phyloP scores from a whole-genome alignment of 257 asterid species.

The Ilex aquifolium region DNA sequence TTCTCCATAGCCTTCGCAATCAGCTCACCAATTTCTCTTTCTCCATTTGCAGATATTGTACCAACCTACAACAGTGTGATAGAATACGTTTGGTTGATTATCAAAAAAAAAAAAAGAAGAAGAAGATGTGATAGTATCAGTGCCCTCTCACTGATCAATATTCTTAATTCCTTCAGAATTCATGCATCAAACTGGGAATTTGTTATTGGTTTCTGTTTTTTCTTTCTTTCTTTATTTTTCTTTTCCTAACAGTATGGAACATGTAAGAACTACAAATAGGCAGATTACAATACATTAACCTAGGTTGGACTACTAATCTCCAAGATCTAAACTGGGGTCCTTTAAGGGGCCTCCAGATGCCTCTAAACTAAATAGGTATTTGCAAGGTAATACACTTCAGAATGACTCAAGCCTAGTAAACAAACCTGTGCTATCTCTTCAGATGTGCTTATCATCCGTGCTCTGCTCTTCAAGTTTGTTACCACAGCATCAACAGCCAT shows the following conservation, averaged over 20 bases:
- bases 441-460: constrained; percentile 95
- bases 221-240: no score
- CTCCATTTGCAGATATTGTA: constrained; percentile 89
- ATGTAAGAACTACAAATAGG: no score
- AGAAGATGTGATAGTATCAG: neutral
- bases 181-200: no score
- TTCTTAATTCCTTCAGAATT: no score
- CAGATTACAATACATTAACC: no score
- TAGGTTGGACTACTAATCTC: no score
- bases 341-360: neutral
- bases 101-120: no score
- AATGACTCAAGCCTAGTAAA: neutral
- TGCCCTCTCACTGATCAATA: no score
- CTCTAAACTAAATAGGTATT: neutral
- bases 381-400: neutral
- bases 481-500: constrained; percentile 91
- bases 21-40: constrained; percentile 88
- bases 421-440: constrained; percentile 98
- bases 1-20: constrained; percentile 97
- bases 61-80: constrained; percentile 57
- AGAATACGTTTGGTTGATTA: no score
- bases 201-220: no score
- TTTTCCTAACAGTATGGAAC: no score
- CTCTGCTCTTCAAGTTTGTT: constrained; percentile 86
- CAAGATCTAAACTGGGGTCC: no score